phyloP scores from a whole-genome alignment of 2,329 filamentous ascomycete genomes.

The Leptographium radiaticola region DNA sequence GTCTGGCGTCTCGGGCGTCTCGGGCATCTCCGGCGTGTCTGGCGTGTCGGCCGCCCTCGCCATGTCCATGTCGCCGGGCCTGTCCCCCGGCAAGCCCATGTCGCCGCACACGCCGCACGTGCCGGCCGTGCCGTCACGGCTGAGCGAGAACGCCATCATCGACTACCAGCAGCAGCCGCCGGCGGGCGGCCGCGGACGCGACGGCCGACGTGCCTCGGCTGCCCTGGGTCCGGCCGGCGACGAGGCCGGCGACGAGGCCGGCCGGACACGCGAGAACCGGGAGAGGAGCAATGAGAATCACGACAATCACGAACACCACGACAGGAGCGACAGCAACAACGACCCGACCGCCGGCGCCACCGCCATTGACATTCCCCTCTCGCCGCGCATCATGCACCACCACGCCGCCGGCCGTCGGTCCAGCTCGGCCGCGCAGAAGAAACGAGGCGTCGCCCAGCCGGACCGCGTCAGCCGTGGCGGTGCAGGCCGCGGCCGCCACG shows the following conservation, averaged over 20 bases:
- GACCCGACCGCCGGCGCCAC: conserved; percentile 29
- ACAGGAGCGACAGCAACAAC: conserved; percentile 14
- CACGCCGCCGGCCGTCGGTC: conserved; percentile 40
- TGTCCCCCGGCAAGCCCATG: conserved; percentile 73
- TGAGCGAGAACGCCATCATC: conserved; percentile 80
- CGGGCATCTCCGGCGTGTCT: background rate
- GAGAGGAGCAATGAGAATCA: too few species aligned
- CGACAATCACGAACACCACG: too few species aligned
- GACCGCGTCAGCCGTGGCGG: background rate
- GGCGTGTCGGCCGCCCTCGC: background rate
- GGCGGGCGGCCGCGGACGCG: background rate
- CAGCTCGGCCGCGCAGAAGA: conserved; percentile 56
- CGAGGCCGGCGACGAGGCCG: background rate
- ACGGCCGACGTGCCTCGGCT: too few species aligned
- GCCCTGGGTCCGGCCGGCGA: too few species aligned
- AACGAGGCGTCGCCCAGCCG: conserved; percentile 34
- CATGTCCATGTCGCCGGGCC: conserved; percentile 65
- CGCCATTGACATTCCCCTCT: conserved; percentile 62
- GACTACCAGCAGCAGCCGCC: conserved; percentile 35
- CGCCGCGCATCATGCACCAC: conserved; percentile 41
- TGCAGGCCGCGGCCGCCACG: conserved; percentile 46
- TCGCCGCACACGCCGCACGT: conserved; percentile 91
- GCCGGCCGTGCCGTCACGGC: conserved; percentile 81
- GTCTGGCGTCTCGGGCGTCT: background rate
- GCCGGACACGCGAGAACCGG: too few species aligned